These are phyloP conservation scores for Mrakia blollopis DNA, from an alignment of 768 basidiomycete genomes.

Conservation along the genomic window DNA sequence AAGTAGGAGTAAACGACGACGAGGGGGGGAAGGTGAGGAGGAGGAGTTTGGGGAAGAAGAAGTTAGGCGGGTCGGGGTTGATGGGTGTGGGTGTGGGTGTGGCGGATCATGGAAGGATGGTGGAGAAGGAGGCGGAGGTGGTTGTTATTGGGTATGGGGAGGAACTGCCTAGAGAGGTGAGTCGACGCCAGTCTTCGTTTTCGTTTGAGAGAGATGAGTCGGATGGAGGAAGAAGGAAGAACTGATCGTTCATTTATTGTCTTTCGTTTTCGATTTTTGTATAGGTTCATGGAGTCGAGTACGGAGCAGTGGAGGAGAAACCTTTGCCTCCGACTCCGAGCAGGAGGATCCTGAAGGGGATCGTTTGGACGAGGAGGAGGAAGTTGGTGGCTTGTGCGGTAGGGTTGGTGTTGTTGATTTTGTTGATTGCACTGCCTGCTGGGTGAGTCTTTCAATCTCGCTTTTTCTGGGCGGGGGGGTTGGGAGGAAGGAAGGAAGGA, in stretches of 20 bases:
- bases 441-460: background rate
- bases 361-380: background rate
- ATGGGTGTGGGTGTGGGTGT: background rate
- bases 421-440: background rate
- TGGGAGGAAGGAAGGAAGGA: no score
- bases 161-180: background rate
- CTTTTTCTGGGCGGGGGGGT: no score
- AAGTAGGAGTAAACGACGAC: no score
- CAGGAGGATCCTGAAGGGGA: background rate
- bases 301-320: background rate
- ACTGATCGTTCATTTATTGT: background rate
- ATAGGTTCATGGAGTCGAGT: background rate
- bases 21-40: background rate
- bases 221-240: no score
- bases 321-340: background rate
- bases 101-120: background rate
- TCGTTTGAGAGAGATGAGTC: background rate
- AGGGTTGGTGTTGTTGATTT: background rate
- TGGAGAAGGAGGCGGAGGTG: constrained; percentile 4
- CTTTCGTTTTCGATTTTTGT: background rate
- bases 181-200: background rate
- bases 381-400: background rate
- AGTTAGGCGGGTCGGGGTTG: background rate
- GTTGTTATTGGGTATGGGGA: background rate
- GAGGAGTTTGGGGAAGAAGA: background rate